Evolutionary conservation across 768 basidiomycete species (phyloP).

Genomic region (Tylopilus sp.): DNA sequence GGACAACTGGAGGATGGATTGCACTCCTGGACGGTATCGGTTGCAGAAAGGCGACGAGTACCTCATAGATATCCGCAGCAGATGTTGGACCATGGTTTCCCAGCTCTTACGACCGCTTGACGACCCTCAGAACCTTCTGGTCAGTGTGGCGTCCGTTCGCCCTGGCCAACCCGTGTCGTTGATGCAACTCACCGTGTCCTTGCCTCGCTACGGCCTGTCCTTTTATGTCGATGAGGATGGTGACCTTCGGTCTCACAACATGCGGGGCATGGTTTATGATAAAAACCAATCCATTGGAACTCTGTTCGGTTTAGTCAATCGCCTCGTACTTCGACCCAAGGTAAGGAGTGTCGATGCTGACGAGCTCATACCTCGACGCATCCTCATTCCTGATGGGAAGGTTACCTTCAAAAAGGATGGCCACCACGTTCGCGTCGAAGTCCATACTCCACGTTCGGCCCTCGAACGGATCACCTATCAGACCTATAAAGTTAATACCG

Average conservation of each 20-base stretch:
- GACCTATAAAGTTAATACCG: slow-evolving; percentile 29
- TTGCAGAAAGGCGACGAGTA: no score
- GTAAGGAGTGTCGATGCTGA: neutral
- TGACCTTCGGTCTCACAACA: no score
- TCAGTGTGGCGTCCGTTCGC: slow-evolving; percentile 7
- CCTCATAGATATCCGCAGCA: slow-evolving; percentile 23
- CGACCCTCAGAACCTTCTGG: slow-evolving; percentile 17
- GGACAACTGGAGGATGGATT: neutral
- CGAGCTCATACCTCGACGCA: slow-evolving; percentile 14
- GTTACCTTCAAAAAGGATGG: slow-evolving; percentile 12
- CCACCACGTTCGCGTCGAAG: no score
- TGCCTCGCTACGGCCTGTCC: no score
- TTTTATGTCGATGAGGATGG: no score
- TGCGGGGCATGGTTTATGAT: no score
- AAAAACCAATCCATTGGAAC: slow-evolving; percentile 39
- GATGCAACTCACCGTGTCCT: slow-evolving; percentile 24
- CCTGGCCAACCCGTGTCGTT: neutral
- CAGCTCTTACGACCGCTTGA: slow-evolving; percentile 25
- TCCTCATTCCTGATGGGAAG: slow-evolving; percentile 40
- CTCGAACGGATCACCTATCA: slow-evolving; percentile 18
- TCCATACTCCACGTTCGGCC: neutral
- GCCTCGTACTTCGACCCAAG: slow-evolving; percentile 37
- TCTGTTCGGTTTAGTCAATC: no score
- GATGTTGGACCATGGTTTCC: slow-evolving; percentile 26
- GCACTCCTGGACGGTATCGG: neutral